These are phyloP conservation scores for Russula emetica DNA, from an alignment of 768 basidiomycete species.

Conservation along the genomic window DNA sequence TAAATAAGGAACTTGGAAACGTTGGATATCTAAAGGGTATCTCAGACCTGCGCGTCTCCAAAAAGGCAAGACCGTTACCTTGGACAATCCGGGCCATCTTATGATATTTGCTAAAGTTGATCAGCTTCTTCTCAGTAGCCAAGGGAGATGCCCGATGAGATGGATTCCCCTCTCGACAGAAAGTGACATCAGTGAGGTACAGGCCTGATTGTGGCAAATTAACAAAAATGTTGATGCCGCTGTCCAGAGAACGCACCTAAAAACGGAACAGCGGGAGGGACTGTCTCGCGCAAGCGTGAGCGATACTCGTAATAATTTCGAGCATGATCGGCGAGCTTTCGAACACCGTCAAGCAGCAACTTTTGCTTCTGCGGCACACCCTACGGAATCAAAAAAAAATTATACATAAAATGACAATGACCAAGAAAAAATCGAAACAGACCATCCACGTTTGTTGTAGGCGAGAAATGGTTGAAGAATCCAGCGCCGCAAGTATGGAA, in stretches of 20 bases:
- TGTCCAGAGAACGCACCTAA: conserved; percentile 52
- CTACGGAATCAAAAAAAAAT: conserved; percentile 39
- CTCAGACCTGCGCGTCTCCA: background rate
- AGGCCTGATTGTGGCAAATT: conserved; percentile 46
- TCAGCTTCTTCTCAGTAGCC: conserved; percentile 68
- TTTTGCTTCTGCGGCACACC: conserved; percentile 83
- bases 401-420: background rate
- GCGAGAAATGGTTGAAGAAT: conserved; percentile 91
- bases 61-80: conserved; percentile 41
- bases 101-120: conserved; percentile 97
- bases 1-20: conserved; percentile 83
- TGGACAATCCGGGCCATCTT: conserved; percentile 83
- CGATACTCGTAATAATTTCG: conserved; percentile 92
- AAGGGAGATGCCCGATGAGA: conserved; percentile 75
- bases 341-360: conserved; percentile 67
- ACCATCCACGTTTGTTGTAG: conserved; percentile 93
- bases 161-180: conserved; percentile 93
- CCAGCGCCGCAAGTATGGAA: conserved; percentile 89
- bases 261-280: conserved; percentile 92
- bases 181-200: conserved; percentile 89
- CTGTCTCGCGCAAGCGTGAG: conserved; percentile 76
- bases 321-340: conserved; percentile 86
- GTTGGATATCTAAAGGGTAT: conserved; percentile 69
- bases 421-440: conserved; percentile 34
- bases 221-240: conserved; percentile 12